Base-by-base conservation (phyloP, 2,329 filamentous ascomycete genomes). In the Hymenoscyphus repandus region DNA sequence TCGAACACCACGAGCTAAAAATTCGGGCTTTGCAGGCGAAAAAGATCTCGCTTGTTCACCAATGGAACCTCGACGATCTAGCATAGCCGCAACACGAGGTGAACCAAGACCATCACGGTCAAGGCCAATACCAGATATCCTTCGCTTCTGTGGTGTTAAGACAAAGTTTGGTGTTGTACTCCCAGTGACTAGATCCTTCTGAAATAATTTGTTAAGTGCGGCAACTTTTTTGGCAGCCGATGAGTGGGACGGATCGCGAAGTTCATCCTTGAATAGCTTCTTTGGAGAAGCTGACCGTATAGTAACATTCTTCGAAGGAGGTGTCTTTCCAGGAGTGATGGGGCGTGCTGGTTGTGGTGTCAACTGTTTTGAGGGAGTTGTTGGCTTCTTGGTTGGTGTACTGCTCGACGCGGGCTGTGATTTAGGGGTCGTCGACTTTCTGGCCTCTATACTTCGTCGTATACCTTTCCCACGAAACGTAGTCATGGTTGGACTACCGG, bases 81-180 rank as follows among this genome's bases (percentile, higher is more conserved):
- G 76, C 31, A 90, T 74, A 27, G 82, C 85, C 18, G 85, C 76
- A 48, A 92, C 79, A 47, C 80, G 82, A 5, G 88, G 88, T 1
- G 88, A 92, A 6, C 88, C 88, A 49, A 91, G 76, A 0, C 87
- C 88, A 55, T 77, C 72, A 56, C 79, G 80, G 60, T 89, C 87
- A 55, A 81, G 79, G 18, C 87, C 86, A 54, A 90, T 64, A 0
- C 86, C 85, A 12, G 85, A 86, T 13, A 84, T 78, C 40, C 74
- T 73, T 27, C 84, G 76, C 33, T 66, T 66, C 51, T 80, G 77
- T 2, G 84, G 82, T 2, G 78, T 86, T 6, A 89, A 66, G 11
- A 87, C 69, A 45, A 87, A 75, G 15, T 75, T 78, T 12, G 86
- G 85, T 1, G 82, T 85, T 15, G 76, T 74, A 32, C 73, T 64